Evolutionary conservation across 2,329 filamentous ascomycete genomes (phyloP), one percentile per base, ranked within the genome.

Genomic region (Trematosphaeria pertusa): DNA sequence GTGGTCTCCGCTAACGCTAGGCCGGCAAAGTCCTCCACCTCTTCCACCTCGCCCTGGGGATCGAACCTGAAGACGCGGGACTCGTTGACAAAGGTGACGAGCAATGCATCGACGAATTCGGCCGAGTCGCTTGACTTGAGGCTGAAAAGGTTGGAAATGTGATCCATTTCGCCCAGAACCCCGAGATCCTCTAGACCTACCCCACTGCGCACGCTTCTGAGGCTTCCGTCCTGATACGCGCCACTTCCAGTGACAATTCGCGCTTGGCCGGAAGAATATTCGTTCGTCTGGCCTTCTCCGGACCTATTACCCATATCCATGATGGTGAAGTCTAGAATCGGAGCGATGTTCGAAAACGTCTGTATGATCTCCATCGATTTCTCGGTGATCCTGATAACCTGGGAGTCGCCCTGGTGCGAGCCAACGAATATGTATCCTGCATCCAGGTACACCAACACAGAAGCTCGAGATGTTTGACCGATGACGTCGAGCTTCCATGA

Each of bases 291-390:
- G 7, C 81, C 84, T 54, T 94, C 88, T 17, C 87, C 87, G 49
- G 89, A 87, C 45, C 90, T 81, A 59, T 91, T 92, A 0, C 92
- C 93, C 80, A 97, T 88, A 64, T 97, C 94, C 91, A 97, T 96
- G 12, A 99, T 85, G 1, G 89, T 87, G 60, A 99, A 97, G 67
- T 99, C 94, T 30, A 97, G 75, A 32, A 99, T 89, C 0, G 94
- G 94, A 0, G 89, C 91, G 59, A 97, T 90, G 64, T 96, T 99
- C 3, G 83, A 77, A 45, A 95, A 79, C 0, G 84, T 87, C 65
- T 96, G 91, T 8, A 94, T 70, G 4, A 92, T 72, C 37, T 86
- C 78, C 48, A 92, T 77, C 0, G 79, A 81, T 22, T 87, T 78
- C 41, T 82, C 79, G 34, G 76, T 71, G 43, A 91, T 81, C 37